Evolutionary conservation across 2,329 filamentous ascomycete species (phyloP).

Genomic region (Phialophora chinensis): DNA sequence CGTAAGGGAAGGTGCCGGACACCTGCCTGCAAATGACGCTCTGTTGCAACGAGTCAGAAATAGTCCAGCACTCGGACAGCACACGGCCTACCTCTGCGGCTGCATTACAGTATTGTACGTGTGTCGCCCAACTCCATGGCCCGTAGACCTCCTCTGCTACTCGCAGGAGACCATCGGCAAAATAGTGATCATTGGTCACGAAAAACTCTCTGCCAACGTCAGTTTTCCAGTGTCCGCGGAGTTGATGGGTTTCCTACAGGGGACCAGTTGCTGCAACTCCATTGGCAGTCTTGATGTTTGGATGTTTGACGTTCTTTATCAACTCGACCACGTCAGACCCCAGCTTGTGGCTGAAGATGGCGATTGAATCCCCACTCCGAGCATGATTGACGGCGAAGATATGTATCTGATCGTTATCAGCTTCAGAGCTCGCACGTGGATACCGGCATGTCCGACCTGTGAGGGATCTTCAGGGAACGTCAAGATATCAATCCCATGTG

Average conservation of each 20-base stretch:
- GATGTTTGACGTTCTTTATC: slow-evolving; percentile 33
- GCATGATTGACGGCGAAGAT: slow-evolving; percentile 36
- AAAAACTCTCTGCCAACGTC: slow-evolving; percentile 25
- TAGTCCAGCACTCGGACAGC: not conserved
- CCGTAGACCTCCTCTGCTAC: slow-evolving; percentile 26
- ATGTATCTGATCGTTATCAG: slow-evolving; percentile 18
- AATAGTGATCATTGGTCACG: slow-evolving; percentile 32
- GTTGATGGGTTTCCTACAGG: slow-evolving; percentile 14
- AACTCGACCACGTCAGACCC: slow-evolving; percentile 30
- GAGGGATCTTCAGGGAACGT: slow-evolving; percentile 25
- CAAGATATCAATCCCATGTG: slow-evolving; percentile 34
- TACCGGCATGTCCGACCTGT: slow-evolving; percentile 11
- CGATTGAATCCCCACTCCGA: slow-evolving; percentile 33
- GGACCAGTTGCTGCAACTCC: slow-evolving; percentile 28
- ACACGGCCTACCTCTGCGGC: slow-evolving; percentile 14
- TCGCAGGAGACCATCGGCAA: slow-evolving; percentile 21
- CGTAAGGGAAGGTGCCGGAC: slow-evolving; percentile 29
- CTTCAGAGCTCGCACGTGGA: slow-evolving; percentile 3
- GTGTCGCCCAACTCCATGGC: slow-evolving; percentile 27
- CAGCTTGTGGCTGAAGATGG: slow-evolving; percentile 28
- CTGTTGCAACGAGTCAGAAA: slow-evolving; percentile 4
- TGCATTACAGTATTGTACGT: slow-evolving; percentile 29
- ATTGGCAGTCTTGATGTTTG: slow-evolving; percentile 34
- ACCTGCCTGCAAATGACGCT: slow-evolving; percentile 29
- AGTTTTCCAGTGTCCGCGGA: not conserved